Conservation (phyloP, 2,329 filamentous ascomycete species). For the Cercospora sp. region DNA sequence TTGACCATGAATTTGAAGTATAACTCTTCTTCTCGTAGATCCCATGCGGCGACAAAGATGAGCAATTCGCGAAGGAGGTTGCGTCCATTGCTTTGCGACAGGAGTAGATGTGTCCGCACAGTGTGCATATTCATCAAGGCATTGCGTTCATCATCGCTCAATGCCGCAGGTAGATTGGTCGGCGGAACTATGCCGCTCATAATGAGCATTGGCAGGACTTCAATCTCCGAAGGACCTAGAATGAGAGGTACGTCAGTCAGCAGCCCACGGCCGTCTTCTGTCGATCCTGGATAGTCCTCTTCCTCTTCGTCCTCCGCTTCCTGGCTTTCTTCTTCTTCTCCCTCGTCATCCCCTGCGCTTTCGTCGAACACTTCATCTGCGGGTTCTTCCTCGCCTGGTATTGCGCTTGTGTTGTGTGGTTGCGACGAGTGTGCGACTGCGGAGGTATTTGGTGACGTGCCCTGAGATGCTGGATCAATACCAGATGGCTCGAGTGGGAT, state of each 20-base stretch:
- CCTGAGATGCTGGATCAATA: not conserved
- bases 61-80: slow-evolving; percentile 86
- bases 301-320: slow-evolving; percentile 72
- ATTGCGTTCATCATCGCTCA: slow-evolving; percentile 53
- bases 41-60: slow-evolving; percentile 97
- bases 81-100: slow-evolving; percentile 86
- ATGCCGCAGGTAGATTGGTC: slow-evolving; percentile 54
- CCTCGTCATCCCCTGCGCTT: slow-evolving; percentile 38
- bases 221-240: slow-evolving; percentile 89
- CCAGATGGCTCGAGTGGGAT: not conserved
- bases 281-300: slow-evolving; percentile 64
- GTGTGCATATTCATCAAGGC: slow-evolving; percentile 78
- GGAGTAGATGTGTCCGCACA: slow-evolving; percentile 82
- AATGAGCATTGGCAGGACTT: slow-evolving; percentile 94
- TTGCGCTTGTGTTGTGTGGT: not conserved
- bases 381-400: not conserved
- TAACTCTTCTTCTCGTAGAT: slow-evolving; percentile 86
- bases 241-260: slow-evolving; percentile 94
- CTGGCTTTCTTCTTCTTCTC: slow-evolving; percentile 61
- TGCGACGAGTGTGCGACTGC: not conserved
- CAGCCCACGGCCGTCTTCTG: slow-evolving; percentile 74
- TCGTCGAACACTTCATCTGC: slow-evolving; percentile 26
- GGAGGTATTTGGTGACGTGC: not conserved
- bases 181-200: slow-evolving; percentile 90
- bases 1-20: slow-evolving; percentile 97